A percentile compares a stretch with the other conserved stretches of the same genome.
These are phyloP conservation scores for Quercus gilva DNA, from an alignment of 306 rosid genomes.

Conservation along the genomic window DNA sequence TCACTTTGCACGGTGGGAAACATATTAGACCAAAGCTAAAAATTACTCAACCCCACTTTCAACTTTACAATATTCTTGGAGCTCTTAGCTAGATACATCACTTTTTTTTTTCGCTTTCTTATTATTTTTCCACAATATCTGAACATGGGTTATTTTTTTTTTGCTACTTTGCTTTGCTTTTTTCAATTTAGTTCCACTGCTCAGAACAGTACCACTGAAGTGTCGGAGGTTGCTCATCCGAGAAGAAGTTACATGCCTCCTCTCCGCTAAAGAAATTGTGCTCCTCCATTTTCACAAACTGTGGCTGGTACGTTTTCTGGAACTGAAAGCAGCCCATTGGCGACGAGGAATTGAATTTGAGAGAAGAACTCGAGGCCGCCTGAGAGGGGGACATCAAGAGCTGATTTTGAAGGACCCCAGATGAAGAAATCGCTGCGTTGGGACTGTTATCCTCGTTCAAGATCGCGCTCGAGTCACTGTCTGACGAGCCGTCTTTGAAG, in stretches of 20 bases:
- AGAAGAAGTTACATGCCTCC: slow-evolving; percentile 78
- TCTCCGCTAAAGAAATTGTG: slow-evolving; percentile 84
- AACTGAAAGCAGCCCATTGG: slow-evolving; percentile 52
- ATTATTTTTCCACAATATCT: slow-evolving; percentile 1
- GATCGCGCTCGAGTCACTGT: slow-evolving; percentile 90
- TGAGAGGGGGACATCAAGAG: slow-evolving; percentile 30
- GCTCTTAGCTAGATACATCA: neutral
- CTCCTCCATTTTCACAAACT: slow-evolving; percentile 83
- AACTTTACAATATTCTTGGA: slow-evolving; percentile 11
- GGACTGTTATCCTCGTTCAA: slow-evolving; percentile 74
- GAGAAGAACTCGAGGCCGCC: slow-evolving; percentile 28
- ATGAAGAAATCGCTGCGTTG: slow-evolving; percentile 50
- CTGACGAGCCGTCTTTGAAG: slow-evolving; percentile 83
- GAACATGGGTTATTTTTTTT: neutral
- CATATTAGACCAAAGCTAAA: neutral
- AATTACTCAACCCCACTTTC: slow-evolving; percentile 14
- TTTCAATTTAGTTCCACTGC: slow-evolving; percentile 48
- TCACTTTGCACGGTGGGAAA: slow-evolving; percentile 17
- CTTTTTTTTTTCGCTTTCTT: neutral
- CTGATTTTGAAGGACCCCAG: slow-evolving; percentile 43
- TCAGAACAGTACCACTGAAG: slow-evolving; percentile 81
- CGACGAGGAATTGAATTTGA: slow-evolving; percentile 37
- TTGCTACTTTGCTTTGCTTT: too few relatives aligned
- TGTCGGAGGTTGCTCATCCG: slow-evolving; percentile 88
- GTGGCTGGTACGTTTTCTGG: slow-evolving; percentile 57